Conservation (phyloP, 768 basidiomycete genomes). For the Serendipita indica region DNA sequence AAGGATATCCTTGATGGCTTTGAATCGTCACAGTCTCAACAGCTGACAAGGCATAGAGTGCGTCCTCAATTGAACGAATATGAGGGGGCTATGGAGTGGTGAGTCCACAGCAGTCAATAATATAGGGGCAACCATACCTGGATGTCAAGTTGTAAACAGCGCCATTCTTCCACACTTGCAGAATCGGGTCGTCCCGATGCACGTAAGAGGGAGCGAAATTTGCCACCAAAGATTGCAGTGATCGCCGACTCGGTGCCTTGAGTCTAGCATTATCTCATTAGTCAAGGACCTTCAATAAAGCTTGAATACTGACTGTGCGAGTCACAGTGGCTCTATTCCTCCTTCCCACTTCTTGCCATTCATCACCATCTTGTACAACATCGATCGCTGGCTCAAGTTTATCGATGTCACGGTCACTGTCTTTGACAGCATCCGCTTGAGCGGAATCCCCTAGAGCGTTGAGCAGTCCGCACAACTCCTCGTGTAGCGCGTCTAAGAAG, state of each 20-base stretch:
- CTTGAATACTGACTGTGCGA: slow-evolving; percentile 44
- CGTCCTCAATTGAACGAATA: slow-evolving; percentile 68
- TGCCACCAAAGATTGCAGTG: slow-evolving; percentile 85
- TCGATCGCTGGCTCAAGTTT: slow-evolving; percentile 16
- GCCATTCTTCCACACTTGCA: slow-evolving; percentile 82
- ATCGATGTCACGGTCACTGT: slow-evolving; percentile 12
- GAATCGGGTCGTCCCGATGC: slow-evolving; percentile 76
- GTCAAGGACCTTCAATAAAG: slow-evolving; percentile 25
- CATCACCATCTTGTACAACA: slow-evolving; percentile 30
- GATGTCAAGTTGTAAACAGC: slow-evolving; percentile 77
- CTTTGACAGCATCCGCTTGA: neutral
- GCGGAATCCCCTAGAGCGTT: slow-evolving; percentile 32
- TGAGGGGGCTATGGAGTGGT: slow-evolving; percentile 40
- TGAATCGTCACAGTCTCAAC: slow-evolving; percentile 65
- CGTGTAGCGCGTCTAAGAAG: slow-evolving; percentile 86
- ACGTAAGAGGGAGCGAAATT: slow-evolving; percentile 69
- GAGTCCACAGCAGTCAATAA: neutral
- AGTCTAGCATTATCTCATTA: slow-evolving; percentile 21
- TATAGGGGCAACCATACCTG: slow-evolving; percentile 33
- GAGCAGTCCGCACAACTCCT: slow-evolving; percentile 65
- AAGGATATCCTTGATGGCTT: slow-evolving; percentile 37
- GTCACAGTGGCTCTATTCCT: slow-evolving; percentile 69
- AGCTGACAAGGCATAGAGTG: slow-evolving; percentile 57
- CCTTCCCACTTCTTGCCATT: slow-evolving; percentile 89
- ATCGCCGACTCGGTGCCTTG: slow-evolving; percentile 76